Evolutionary conservation across 2,329 filamentous ascomycete species (phyloP).

Genomic region (Phialocephala subalpina): DNA sequence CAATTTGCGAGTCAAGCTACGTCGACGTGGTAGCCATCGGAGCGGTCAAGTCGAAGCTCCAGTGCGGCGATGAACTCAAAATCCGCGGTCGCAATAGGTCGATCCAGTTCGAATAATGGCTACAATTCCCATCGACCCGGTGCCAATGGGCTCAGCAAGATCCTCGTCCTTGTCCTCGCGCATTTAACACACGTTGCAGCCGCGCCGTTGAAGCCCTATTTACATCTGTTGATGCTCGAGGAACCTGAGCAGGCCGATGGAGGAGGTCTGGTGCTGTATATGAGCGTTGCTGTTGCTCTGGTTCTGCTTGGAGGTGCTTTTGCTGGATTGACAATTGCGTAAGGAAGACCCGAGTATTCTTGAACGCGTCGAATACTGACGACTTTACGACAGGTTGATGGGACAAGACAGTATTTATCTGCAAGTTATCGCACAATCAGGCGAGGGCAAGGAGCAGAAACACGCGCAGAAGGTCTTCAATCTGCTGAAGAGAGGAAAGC

Average conservation of each 20-base stretch:
- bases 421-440: conserved; percentile 89
- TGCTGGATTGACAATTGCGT: conserved; percentile 91
- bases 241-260: conserved; percentile 63
- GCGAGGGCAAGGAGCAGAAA: conserved; percentile 83
- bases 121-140: conserved; percentile 55
- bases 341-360: conserved; percentile 46
- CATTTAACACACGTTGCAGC: conserved; percentile 44
- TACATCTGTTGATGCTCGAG: conserved; percentile 55
- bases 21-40: background rate
- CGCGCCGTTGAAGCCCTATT: conserved; percentile 45
- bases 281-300: conserved; percentile 78
- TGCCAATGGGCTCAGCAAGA: conserved; percentile 59
- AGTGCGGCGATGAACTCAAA: conserved; percentile 35
- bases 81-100: conserved; percentile 25
- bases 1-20: background rate
- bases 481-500: conserved; percentile 87
- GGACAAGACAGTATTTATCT: conserved; percentile 93
- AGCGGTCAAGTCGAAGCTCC: conserved; percentile 16
- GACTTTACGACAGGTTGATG: conserved; percentile 44
- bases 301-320: conserved; percentile 92
- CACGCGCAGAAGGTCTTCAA: conserved; percentile 84
- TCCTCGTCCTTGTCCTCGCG: conserved; percentile 58
- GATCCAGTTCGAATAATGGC: conserved; percentile 41
- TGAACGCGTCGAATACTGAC: conserved; percentile 5
- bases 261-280: conserved; percentile 80